These are phyloP conservation scores for Tetradesmus lagerheimii DNA, from an alignment of 139 green algal species.

Conservation along the genomic window DNA sequence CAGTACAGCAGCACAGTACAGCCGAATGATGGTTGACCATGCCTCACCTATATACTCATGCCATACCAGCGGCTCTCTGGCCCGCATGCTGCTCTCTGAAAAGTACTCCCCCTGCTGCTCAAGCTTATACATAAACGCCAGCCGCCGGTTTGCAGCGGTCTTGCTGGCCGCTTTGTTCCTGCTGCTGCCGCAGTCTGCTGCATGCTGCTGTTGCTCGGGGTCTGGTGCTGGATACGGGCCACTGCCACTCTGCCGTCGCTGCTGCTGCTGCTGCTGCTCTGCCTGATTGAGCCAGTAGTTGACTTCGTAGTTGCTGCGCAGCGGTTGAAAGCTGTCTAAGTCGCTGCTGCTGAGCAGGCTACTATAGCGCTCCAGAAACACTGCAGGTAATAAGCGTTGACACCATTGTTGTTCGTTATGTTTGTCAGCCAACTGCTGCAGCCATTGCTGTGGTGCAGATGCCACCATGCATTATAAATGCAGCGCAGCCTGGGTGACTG, in stretches of 20 bases:
- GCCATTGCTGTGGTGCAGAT: no score
- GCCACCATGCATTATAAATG: no score
- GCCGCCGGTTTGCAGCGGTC: constrained; percentile 68
- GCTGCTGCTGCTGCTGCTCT: constrained; percentile 31
- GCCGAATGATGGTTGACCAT: constrained; percentile 36
- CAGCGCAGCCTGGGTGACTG: no score
- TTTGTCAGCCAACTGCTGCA: no score
- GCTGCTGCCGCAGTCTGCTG: neutral
- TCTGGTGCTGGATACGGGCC: neutral
- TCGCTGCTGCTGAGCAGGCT: constrained; percentile 50
- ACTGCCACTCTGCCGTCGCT: neutral
- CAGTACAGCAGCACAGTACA: neutral
- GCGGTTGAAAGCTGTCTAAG: constrained; percentile 53
- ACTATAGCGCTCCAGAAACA: constrained; percentile 69
- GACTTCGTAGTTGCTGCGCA: constrained; percentile 59
- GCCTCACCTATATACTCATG: constrained; percentile 75
- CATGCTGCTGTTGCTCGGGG: constrained; percentile 45
- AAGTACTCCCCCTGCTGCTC: constrained; percentile 74
- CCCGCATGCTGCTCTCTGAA: constrained; percentile 73
- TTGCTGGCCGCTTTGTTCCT: neutral
- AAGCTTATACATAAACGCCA: constrained; percentile 75
- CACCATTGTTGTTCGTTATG: no score
- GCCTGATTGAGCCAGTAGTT: constrained; percentile 60
- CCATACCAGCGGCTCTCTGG: constrained; percentile 75
- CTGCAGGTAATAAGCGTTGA: constrained; percentile 46